Base-by-base conservation (phyloP, 1,139 yeast genomes). In the Zhuliangozyma blackwelliae region DNA sequence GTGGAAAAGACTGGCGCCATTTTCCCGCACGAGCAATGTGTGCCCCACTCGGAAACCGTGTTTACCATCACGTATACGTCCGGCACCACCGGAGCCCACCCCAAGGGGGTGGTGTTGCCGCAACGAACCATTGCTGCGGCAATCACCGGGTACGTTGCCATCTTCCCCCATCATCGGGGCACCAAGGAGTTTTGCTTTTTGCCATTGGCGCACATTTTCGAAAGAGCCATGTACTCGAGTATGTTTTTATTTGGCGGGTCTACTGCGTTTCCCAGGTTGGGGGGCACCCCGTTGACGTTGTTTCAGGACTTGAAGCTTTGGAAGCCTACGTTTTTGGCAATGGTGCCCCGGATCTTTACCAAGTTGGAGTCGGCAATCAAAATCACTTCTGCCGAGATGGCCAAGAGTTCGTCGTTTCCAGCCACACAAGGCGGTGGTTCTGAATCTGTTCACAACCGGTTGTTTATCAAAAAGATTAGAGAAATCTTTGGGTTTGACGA, bases 281-380 rank as follows among this genome's bases (percentile, higher is more conserved):
- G 67, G 8, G 68, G 72, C 26, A 50, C 68, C 29, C 73, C 76
- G 8, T 51, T 59, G 31, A 59, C 72, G 5, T 61, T 82, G 34
- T 57, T 81, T 36, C 82, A 79, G 27, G 87, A 82, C 49, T 66
- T 81, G 56, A 65, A 65, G 43, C 47, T 65, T 19, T 62, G 74
- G 49, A 76, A 76, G 51, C 89, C 89, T 2, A 61, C 68, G 32
- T 56, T 59, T 31, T 57, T 79, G 51, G 59, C 75, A 27, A 69
- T 77, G 46, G 92, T 83, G 26, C 92, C 92, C 3, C 65, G 90
- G 43, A 75, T 83, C 6, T 71, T 72, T 51, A 77, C 82, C 38
- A 74, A 80, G 50, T 64, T 83, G 41, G 89, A 82, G 52, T 59
- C 72, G 33, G 72, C 72, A 4, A 51, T 75, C 40, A 73, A 71